A percentile compares a stretch with the other conserved stretches of the same genome.
phyloP scores from a whole-genome alignment of 306 rosid genomes.

The Prunus mira region DNA sequence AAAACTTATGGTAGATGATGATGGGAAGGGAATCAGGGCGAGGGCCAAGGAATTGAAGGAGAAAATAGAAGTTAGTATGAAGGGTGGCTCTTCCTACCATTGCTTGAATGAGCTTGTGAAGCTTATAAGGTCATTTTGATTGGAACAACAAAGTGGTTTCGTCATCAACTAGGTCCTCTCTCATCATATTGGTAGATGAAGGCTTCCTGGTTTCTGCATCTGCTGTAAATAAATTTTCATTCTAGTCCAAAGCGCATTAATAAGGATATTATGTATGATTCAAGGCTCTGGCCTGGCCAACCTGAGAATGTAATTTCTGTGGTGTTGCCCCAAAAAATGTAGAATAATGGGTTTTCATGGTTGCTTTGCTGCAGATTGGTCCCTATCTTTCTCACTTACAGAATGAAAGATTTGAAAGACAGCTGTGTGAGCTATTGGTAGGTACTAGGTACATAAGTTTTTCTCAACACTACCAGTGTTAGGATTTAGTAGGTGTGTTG shows the following conservation, averaged over 20 bases:
- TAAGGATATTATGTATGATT: neutral
- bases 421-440: no score
- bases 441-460: no score
- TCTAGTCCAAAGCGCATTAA: no score
- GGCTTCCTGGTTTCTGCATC: no score
- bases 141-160: neutral
- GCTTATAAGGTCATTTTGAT: slow-evolving; percentile 2
- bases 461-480: no score
- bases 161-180: neutral
- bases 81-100: slow-evolving; percentile 23
- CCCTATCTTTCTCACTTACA: no score
- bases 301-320: slow-evolving; percentile 7
- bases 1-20: slow-evolving; percentile 36
- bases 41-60: slow-evolving; percentile 45
- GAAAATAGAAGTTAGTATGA: slow-evolving; percentile 19
- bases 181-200: no score
- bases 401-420: no score
- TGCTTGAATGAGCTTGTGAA: slow-evolving; percentile 13
- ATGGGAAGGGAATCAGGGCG: slow-evolving; percentile 43
- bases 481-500: no score
- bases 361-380: neutral
- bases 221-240: no score
- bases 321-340: slow-evolving; percentile 12
- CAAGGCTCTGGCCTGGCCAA: slow-evolving; percentile 12
- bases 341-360: slow-evolving; percentile 2